Evolutionary conservation across 208 protist genomes (phyloP).

Genomic region (Trypanosoma conorhini): DNA sequence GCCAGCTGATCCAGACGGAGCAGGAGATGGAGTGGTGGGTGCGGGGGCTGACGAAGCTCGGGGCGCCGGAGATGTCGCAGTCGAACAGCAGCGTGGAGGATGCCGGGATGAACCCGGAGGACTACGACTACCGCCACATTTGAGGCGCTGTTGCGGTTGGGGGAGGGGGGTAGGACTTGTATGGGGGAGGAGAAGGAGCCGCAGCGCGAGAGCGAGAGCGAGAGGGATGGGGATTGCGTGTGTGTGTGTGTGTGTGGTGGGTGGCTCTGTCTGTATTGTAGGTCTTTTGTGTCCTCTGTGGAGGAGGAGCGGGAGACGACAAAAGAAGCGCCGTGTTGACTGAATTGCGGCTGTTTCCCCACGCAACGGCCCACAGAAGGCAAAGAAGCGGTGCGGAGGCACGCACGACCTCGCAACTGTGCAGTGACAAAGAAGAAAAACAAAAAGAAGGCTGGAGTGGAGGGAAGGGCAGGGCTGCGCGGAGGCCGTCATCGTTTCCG

Average conservation of each 20-base stretch:
- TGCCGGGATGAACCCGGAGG: constrained; percentile 71
- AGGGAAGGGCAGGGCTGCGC: too few relatives aligned
- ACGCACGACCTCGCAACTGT: too few relatives aligned
- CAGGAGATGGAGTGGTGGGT: constrained; percentile 93
- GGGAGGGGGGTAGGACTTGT: neutral
- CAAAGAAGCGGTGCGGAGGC: too few relatives aligned
- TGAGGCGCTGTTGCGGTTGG: constrained; percentile 17
- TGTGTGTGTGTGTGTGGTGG: neutral
- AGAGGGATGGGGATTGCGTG: neutral
- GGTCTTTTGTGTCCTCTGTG: too few relatives aligned
- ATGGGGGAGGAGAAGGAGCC: neutral
- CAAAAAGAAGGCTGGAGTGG: too few relatives aligned
- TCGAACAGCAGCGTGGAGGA: constrained; percentile 82
- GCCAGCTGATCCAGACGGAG: constrained; percentile 76
- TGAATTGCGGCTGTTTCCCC: too few relatives aligned
- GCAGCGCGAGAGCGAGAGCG: neutral
- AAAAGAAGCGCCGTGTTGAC: too few relatives aligned
- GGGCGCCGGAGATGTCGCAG: constrained; percentile 81
- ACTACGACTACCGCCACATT: constrained; percentile 86
- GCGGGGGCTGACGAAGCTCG: constrained; percentile 77
- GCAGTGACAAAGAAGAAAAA: too few relatives aligned
- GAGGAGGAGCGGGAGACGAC: too few relatives aligned
- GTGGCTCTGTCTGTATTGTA: too few relatives aligned
- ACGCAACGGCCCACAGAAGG: too few relatives aligned
- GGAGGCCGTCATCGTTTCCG: too few relatives aligned